Evolutionary conservation across 1,284 basidiomycete genomes (phyloP).

Genomic region (Ceratobasidium sp.): DNA sequence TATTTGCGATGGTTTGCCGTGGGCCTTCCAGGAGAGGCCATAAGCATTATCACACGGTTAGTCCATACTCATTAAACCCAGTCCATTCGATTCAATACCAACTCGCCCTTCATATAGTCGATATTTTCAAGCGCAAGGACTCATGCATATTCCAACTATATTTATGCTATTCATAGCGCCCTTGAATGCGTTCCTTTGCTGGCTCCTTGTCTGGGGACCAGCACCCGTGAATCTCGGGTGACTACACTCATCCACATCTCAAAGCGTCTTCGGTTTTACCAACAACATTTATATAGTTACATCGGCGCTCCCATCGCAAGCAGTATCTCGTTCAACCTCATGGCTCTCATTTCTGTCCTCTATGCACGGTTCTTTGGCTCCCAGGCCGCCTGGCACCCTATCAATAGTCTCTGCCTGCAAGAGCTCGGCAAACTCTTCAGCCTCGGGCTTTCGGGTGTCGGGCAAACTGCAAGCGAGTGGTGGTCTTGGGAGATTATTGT

Average conservation of each 20-base stretch:
- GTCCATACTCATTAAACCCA: background rate
- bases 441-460: constrained; percentile 83
- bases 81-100: background rate
- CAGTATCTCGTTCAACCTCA: constrained; percentile 89
- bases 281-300: constrained; percentile 71
- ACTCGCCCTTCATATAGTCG: constrained; percentile 62
- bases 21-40: constrained; percentile 90
- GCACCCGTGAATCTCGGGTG: constrained; percentile 64
- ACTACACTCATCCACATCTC: background rate
- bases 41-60: constrained; percentile 77
- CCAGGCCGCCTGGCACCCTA: constrained; percentile 86
- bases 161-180: constrained; percentile 89
- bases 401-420: constrained; percentile 70
- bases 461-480: constrained; percentile 72
- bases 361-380: constrained; percentile 84
- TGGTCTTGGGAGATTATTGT: constrained; percentile 90
- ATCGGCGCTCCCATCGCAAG: constrained; percentile 94
- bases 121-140: constrained; percentile 91
- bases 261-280: too few species aligned
- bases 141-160: constrained; percentile 89
- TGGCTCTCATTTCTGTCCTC: constrained; percentile 73
- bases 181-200: constrained; percentile 87
- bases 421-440: constrained; percentile 80
- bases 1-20: constrained; percentile 85
- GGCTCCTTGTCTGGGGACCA: constrained; percentile 90